A percentile compares a stretch with the other conserved stretches of the same genome.
Evolutionary conservation across 2,329 filamentous ascomycete genomes (phyloP).

Genomic region (Fusarium devonianum): DNA sequence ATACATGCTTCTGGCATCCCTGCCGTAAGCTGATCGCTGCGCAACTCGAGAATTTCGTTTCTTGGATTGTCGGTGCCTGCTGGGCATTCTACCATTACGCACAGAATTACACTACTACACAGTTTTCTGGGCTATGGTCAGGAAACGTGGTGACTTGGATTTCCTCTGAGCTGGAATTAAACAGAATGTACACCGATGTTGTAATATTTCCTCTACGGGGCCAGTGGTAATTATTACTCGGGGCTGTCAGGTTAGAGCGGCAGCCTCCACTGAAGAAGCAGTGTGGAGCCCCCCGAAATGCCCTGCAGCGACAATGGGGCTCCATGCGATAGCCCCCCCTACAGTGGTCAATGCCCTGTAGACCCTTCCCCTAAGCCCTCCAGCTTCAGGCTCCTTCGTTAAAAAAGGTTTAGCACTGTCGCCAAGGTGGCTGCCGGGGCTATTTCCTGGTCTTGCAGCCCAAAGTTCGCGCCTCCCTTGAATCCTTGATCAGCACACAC

Average conservation of each 20-base stretch:
- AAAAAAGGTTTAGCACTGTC: no score
- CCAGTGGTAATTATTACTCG: no score
- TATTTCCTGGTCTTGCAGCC: conserved; percentile 21
- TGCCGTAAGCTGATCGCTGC: conserved; percentile 10
- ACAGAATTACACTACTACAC: no score
- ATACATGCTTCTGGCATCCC: conserved; percentile 9
- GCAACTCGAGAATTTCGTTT: conserved; percentile 5
- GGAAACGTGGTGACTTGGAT: no score
- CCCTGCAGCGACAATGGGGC: conserved; percentile 12
- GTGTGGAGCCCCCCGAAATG: conserved; percentile 26
- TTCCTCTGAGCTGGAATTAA: no score
- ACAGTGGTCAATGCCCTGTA: conserved; percentile 23
- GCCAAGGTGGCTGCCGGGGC: no score
- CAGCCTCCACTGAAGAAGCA: conserved; percentile 35
- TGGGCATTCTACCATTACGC: not conserved
- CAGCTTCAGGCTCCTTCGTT: no score
- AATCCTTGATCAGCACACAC: not conserved
- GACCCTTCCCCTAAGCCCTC: no score
- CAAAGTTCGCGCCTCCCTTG: conserved; percentile 1
- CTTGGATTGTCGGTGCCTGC: conserved; percentile 4
- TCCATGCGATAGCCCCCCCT: conserved; percentile 1
- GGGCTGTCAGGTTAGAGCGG: no score
- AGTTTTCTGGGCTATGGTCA: no score
- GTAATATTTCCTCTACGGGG: no score
- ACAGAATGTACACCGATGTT: no score